phyloP scores from a whole-genome alignment of 1,139 yeast genomes.

The Zygotorulaspora mrakii region DNA sequence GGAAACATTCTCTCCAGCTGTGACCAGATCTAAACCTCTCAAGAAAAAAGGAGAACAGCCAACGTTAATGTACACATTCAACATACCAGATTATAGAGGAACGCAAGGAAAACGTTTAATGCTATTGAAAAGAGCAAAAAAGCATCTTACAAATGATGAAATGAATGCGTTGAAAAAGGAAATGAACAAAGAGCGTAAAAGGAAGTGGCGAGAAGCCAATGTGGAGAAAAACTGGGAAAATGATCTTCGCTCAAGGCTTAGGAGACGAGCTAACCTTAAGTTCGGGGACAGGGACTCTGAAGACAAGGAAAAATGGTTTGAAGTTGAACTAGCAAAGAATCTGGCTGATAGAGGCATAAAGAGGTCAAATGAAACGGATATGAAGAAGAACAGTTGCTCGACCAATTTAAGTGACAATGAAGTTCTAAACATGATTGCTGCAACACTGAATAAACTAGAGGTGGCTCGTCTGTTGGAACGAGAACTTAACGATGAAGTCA shows the following conservation, averaged over 20 bases:
- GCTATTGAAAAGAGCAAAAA: constrained; percentile 29
- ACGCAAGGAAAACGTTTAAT: constrained; percentile 21
- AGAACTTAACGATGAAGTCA: constrained; percentile 25
- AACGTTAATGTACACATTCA: constrained; percentile 29
- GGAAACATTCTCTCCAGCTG: constrained; percentile 19
- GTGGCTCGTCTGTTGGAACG: constrained; percentile 31
- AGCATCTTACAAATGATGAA: constrained; percentile 44
- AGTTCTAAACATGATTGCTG: constrained; percentile 31
- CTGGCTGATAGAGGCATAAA: constrained; percentile 48
- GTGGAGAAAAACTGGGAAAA: constrained; percentile 80
- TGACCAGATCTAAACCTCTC: constrained; percentile 5
- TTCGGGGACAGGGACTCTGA: constrained; percentile 61
- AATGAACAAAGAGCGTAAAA: constrained; percentile 73
- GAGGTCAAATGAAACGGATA: constrained; percentile 7
- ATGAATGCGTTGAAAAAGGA: constrained; percentile 52
- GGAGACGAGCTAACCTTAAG: constrained; percentile 61
- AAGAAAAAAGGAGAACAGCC: constrained; percentile 18
- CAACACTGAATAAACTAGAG: constrained; percentile 26
- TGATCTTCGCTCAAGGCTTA: constrained; percentile 74
- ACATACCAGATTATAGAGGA: constrained; percentile 27
- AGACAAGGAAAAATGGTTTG: constrained; percentile 69
- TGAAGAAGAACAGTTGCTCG: constrained; percentile 19
- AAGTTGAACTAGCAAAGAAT: constrained; percentile 64
- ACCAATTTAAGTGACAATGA: constrained; percentile 31
- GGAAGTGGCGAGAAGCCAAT: constrained; percentile 86